These are phyloP conservation scores for Tetradesmus lagerheimii DNA, from an alignment of 139 green algal genomes.

Conservation along the genomic window DNA sequence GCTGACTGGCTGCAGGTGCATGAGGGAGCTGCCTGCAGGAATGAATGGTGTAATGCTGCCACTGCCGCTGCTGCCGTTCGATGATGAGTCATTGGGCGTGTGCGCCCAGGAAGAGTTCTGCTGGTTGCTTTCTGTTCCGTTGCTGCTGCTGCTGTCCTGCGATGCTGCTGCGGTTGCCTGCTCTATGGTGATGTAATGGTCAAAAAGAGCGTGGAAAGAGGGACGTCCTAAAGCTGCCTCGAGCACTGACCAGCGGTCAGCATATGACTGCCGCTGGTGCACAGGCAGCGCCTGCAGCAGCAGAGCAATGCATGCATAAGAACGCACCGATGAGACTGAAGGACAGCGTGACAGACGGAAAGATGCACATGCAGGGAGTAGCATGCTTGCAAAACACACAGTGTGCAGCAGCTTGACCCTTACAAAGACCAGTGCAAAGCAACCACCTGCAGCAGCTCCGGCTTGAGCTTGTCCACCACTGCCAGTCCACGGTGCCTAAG, in stretches of 20 bases:
- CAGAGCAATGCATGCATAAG: neutral
- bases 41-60: conserved; percentile 17
- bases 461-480: conserved; percentile 72
- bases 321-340: no score
- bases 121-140: neutral
- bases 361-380: no score
- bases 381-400: no score
- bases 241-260: conserved; percentile 54
- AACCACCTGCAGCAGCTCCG: conserved; percentile 62
- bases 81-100: neutral
- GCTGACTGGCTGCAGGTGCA: neutral
- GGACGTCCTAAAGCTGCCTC: conserved; percentile 60
- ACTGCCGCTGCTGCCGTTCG: conserved; percentile 12
- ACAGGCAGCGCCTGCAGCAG: conserved; percentile 30
- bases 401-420: no score
- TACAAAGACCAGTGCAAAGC: no score
- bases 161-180: neutral
- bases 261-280: conserved; percentile 31
- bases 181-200: conserved; percentile 51
- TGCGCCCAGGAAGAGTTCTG: neutral
- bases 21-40: neutral
- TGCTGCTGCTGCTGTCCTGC: conserved; percentile 3
- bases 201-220: conserved; percentile 63
- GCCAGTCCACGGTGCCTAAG: conserved; percentile 7
- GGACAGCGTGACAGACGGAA: no score